Percentiles rank a stretch among this genome's conserved stretches.
Evolutionary conservation across 495 filamentous ascomycete species (phyloP).

Genomic region (Melanomma pulvis-pyrius): DNA sequence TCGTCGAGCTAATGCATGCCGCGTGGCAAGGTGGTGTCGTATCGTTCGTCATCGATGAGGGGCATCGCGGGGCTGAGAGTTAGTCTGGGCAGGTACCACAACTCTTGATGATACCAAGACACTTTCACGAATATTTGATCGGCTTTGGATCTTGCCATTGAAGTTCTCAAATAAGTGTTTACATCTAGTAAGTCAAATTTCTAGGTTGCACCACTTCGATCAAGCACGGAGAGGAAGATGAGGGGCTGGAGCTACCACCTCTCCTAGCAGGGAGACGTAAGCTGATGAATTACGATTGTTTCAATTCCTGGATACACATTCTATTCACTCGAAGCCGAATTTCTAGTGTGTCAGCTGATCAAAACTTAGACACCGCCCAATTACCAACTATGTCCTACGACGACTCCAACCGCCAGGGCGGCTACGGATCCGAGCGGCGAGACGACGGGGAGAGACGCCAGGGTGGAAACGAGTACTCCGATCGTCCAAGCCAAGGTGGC

Average conservation of each 20-base stretch:
- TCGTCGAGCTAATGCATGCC: no score
- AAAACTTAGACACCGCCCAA: background rate
- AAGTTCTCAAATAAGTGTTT: background rate
- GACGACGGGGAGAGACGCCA: slow-evolving; percentile 9
- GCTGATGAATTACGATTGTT: no score
- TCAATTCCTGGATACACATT: no score
- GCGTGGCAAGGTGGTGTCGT: slow-evolving; percentile 1
- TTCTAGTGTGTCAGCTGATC: no score
- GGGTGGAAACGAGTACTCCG: slow-evolving; percentile 1
- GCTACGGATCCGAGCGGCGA: slow-evolving; percentile 16
- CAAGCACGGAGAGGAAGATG: no score
- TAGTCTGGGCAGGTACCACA: background rate
- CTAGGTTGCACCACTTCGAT: no score
- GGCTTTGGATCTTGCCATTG: background rate
- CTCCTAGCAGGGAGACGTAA: background rate
- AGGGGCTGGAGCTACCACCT: background rate
- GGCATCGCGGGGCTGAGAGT: background rate
- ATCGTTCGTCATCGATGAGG: background rate
- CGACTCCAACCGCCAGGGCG: slow-evolving; percentile 25
- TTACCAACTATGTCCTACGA: slow-evolving; percentile 35
- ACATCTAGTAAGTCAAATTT: background rate
- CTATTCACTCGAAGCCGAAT: no score
- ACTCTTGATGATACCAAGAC: background rate
- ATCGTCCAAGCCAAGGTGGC: background rate
- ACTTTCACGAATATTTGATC: background rate